Conservation (phyloP, 1,284 basidiomycete species). For the Tylopilus sp. region DNA sequence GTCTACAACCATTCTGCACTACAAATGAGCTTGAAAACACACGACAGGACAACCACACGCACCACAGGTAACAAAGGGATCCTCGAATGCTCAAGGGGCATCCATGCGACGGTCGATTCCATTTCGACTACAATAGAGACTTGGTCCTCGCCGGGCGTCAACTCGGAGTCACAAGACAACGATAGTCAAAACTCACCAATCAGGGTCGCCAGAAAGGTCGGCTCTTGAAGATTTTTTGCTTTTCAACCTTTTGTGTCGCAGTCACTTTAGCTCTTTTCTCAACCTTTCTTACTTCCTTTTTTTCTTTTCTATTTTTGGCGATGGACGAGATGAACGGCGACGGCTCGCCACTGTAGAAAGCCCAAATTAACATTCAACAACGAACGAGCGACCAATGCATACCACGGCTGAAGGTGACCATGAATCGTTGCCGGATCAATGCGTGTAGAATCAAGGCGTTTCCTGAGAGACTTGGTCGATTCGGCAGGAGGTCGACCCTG, state of each 20-base stretch:
- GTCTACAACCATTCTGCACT: conserved; percentile 5
- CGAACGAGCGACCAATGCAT: neutral
- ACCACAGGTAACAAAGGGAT: conserved; percentile 7
- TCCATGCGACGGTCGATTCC: neutral
- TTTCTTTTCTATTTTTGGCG: neutral
- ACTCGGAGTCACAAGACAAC: neutral
- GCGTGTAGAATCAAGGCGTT: conserved; percentile 2
- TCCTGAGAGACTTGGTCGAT: conserved; percentile 7
- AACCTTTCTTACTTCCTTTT: neutral
- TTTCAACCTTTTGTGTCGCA: neutral
- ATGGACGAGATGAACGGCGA: neutral
- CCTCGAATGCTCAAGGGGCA: conserved; percentile 1
- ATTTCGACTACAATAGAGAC: neutral
- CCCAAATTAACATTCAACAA: neutral
- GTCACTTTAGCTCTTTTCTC: neutral
- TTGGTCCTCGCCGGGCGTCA: neutral
- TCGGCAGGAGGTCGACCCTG: neutral
- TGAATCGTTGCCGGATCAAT: conserved; percentile 14
- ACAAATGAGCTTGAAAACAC: conserved; percentile 1
- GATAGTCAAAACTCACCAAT: neutral
- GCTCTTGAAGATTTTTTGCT: neutral
- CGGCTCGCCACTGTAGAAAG: neutral
- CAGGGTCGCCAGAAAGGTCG: neutral
- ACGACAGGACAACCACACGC: neutral
- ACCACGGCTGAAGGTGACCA: conserved; percentile 1